Base-by-base conservation (phyloP, 2,329 filamentous ascomycete genomes). In the Aspergillus vadensis region DNA sequence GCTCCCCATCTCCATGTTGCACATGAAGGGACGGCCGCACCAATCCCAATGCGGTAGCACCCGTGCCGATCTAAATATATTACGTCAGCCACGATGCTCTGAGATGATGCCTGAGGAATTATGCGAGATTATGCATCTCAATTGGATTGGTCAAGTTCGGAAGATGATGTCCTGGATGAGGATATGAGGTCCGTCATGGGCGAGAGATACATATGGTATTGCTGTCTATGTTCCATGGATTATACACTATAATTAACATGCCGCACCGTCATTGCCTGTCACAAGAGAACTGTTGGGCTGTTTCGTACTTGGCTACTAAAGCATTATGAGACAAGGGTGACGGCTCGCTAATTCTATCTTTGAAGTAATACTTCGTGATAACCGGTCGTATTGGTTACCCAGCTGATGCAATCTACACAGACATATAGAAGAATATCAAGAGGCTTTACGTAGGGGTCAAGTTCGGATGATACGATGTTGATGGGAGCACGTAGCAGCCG, bases 21-120 rank as follows among this genome's bases (percentile, higher is more conserved):
- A 67, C 65, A 65, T 67, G 65, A 67, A 62, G 57, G 59, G 60
- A 54, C 54, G 36, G 48, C 21, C 25, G 44, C 58, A 19, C 65
- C 60, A 65, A 58, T 60, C 66, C 62, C 19, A 41, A 63, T 61
- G 47, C n/a, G 47, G 47, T 50, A 50, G 4, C 47, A 27, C 2
- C 25, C 15, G 25, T 9, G 47, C 47, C 47, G 47, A 50, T 50
- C 47, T 30, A 50, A 50, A 32, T 32, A 12, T 14, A 30, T 50
- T 50, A 50, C 47, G 47, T 50, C 47, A 50, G 47, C 47, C 47
- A 50, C 47, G 47, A 50, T 50, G 47, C n/a, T 49, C 23, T n/a
- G 47, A 30, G 23, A n/a, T 10, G 14, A 32, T 32, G 47, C 14
- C 47, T 50, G 47, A 30, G 27, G 17, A 27, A 50, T 30, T 12